Evolutionary conservation across 192 early-diverging fungal genomes (phyloP), one percentile per base, ranked within the genome.

Genomic region (Umbelopsis isabellina): DNA sequence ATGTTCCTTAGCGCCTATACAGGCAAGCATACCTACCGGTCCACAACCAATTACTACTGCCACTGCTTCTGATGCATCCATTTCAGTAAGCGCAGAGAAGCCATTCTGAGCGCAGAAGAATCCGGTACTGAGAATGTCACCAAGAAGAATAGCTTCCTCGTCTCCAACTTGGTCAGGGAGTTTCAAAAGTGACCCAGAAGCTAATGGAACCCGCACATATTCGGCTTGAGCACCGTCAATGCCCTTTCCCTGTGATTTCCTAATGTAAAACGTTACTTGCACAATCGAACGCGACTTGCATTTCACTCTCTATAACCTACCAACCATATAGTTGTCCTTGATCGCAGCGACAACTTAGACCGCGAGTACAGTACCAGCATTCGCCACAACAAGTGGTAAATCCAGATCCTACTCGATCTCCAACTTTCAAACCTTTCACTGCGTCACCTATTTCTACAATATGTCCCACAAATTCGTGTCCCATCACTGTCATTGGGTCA

Each of bases 51-150:
- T 69, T 8, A 88, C 75, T 13, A 80, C 80, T 20, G 82, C 73
- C 13, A 78, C 69, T 13, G 81, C 72, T 30, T 76, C 69, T 11
- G 55, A 61, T 16, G 55, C 27, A 2, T 61, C 55, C 55, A 61
- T 61, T 11, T 50, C 48, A 1, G 55, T 74, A 50, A 80, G 69
- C 15, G 75, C 66, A n/a, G 50, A 46, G 5, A 88, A 51, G 12
- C 84, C 84, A 65, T 82, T 83, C 47, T 79, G 68, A 11, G 82
- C 86, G 41, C 84, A 85, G 65, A 81, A 86, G 65, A 78, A 88
- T 4, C 86, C 86, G 0, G 86, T 88, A 11, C 81, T 58, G 20
- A 88, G 72, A 18, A 88, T 86, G 58, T 88, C 86, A 45, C 82
- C 79, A 44, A 80, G 61, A 25, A 88, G 68, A 30, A 88, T 73